Evolutionary conservation across 176 grass and related monocot species (phyloP), one percentile per base, ranked within the genome.

Genomic region (Ensete glaucum): DNA sequence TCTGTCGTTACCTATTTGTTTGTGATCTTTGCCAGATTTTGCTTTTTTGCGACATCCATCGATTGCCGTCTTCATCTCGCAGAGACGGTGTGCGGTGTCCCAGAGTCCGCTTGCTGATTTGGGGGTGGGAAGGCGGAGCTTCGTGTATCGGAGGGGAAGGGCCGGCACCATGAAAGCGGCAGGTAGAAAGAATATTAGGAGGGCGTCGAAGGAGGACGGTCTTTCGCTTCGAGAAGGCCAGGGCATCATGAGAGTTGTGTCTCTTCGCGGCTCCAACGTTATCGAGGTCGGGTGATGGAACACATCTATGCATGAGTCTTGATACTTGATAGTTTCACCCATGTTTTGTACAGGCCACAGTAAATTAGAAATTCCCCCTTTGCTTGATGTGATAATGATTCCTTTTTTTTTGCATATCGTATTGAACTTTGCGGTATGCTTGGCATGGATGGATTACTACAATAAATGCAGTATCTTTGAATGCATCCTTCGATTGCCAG

Each of bases 141-240:
- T 3, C 34, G 34, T 43, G 34, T 43, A 6, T 43, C 34, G 4
- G 34, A 43, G 34, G 34, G 34, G 34, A 6, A 43, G 34, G 3
- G 10, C 34, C 1, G 72, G 16, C 12, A 56, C 11, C 25, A 98
- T 98, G 90, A 88, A 86, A 78, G 67, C 80, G 9, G 10, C 17
- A 8, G 94, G 94, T 26, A 91, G 94, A 85, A 98, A 93, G 85
- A 98, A 98, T 55, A 67, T 98, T 26, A 87, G 74, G 68, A 82
- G 95, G 26, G 88, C 90, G 34, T 82, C 78, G 25, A 84, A 98
- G 25, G 87, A 80, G 23, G 73, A 77, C 16, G 51, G 1, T 8
- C 58, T 98, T 72, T 85, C 86, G 58, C 84, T 93, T 13, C 84
- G 80, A 11, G 84, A 84, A 76, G 90, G 90, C 55, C 87, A 93